Evolutionary conservation across 2,329 filamentous ascomycete genomes (phyloP).

Genomic region (Aspergillus awamori): DNA sequence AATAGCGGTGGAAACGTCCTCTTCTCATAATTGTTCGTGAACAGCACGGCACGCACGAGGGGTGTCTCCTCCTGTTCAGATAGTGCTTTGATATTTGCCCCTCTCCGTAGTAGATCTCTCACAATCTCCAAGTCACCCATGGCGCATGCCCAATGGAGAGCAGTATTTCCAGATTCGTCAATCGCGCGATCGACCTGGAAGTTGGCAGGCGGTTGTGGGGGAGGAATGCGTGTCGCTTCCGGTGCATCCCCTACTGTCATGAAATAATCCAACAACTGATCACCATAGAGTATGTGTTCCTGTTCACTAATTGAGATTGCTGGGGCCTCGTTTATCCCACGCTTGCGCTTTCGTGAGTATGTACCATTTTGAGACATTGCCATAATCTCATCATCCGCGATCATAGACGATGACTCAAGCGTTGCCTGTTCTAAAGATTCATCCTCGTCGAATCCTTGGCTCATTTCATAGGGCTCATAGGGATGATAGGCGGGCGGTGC

Average conservation of each 20-base stretch:
- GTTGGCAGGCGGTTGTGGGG: constrained; percentile 79
- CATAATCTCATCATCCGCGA: constrained; percentile 78
- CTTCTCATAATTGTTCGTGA: constrained; percentile 96
- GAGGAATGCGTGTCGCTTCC: constrained; percentile 57
- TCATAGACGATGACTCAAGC: constrained; percentile 79
- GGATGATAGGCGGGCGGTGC: constrained; percentile 41
- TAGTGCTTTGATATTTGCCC: constrained; percentile 71
- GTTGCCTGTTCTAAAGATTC: constrained; percentile 83
- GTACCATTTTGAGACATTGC: constrained; percentile 67
- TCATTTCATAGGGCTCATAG: constrained; percentile 69
- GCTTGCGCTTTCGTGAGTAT: constrained; percentile 72
- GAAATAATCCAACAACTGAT: constrained; percentile 94
- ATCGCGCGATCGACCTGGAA: constrained; percentile 92
- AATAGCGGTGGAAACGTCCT: constrained; percentile 84
- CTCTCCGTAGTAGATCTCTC: constrained; percentile 79
- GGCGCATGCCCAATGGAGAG: constrained; percentile 93
- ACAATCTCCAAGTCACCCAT: constrained; percentile 97
- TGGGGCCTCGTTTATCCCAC: constrained; percentile 65
- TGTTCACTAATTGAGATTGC: constrained; percentile 66
- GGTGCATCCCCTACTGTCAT: constrained; percentile 79
- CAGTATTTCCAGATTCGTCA: constrained; percentile 88
- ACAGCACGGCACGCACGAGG: constrained; percentile 90
- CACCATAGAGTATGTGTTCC: constrained; percentile 87
- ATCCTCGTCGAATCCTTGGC: constrained; percentile 68
- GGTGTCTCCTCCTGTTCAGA: constrained; percentile 81